Evolutionary conservation across 2,329 filamentous ascomycete species (phyloP).

Genomic region (Calcarisporium arbuscula): DNA sequence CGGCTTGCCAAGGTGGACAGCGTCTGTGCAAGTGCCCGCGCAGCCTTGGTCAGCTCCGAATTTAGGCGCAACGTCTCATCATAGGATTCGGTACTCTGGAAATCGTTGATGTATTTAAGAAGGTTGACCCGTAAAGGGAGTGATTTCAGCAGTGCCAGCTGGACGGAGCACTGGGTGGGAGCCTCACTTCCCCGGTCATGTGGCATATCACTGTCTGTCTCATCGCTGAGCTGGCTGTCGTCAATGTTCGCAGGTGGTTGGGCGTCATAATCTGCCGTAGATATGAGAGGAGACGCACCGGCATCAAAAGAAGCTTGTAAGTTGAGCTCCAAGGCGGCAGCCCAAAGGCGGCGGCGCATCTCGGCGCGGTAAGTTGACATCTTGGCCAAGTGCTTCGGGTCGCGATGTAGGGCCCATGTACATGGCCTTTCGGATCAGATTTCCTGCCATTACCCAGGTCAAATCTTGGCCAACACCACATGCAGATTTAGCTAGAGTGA

Average conservation of each 20-base stretch:
- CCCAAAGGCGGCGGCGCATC: slow-evolving; percentile 51
- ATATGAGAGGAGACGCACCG: slow-evolving; percentile 43
- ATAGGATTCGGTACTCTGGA: slow-evolving; percentile 35
- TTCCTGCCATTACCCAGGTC: slow-evolving; percentile 45
- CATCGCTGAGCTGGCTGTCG: slow-evolving; percentile 42
- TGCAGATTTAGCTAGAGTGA: slow-evolving; percentile 42
- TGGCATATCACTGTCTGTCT: slow-evolving; percentile 17
- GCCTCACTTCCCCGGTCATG: slow-evolving; percentile 7
- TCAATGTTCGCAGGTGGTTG: slow-evolving; percentile 43
- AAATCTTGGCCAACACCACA: slow-evolving; percentile 43
- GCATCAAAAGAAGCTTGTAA: slow-evolving; percentile 44
- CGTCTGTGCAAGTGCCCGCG: slow-evolving; percentile 23
- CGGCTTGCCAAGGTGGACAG: slow-evolving; percentile 31
- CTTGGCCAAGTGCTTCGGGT: slow-evolving; percentile 42
- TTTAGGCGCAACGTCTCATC: slow-evolving; percentile 41
- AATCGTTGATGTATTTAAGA: slow-evolving; percentile 40
- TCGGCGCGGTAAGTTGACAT: slow-evolving; percentile 44
- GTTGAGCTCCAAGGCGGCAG: slow-evolving; percentile 48
- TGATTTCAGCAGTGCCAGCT: slow-evolving; percentile 38
- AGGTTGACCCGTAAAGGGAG: slow-evolving; percentile 37
- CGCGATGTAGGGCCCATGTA: slow-evolving; percentile 53
- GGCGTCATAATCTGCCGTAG: slow-evolving; percentile 42
- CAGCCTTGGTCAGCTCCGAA: slow-evolving; percentile 34
- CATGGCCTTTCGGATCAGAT: slow-evolving; percentile 47
- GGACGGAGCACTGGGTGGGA: slow-evolving; percentile 41